Base-by-base conservation (phyloP, 2,329 filamentous ascomycete genomes). In the Phyllachora maydis region DNA sequence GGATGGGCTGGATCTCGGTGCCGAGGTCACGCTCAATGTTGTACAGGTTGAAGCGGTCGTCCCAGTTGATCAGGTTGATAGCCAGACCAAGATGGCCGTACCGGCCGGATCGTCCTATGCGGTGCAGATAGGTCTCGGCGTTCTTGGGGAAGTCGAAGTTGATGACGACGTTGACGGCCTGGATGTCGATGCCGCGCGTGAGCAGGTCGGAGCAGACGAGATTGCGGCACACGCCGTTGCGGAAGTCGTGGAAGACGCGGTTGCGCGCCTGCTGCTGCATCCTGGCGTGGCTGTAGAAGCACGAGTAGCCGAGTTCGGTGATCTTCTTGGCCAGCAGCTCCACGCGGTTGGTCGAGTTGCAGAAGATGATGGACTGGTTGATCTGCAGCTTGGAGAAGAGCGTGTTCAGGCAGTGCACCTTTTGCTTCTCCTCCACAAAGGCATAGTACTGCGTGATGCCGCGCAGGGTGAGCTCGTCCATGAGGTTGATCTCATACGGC, bases 141-240 rank as follows among this genome's bases (percentile, higher is more conserved):
- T 98, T 98, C 58, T 98, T 98, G 26, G 88, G 88, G 48, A 98
- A 98, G 43, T 98, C 88, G 42, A 98, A 98, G 57, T 98, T 98
- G 66, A 98, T 98, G 45, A 98, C 88, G 26, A 98, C 88, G 39
- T 98, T 98, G 42, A 98, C 88, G 25, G 88, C 88, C 51, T 98
- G 88, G 34, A 98, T 98, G 53, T 98, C 88, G 41, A 98, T 98
- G 69, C 88, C 88, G 52, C 88, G 83, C 32, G 88, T 98, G 33
- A 98, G 65, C 18, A 98, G 62, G 53, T 98, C 88, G 3, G 90
- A 98, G 53, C 88, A 98, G 32, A 98, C 88, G 18, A 98, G 68
- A 47, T 98, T 98, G 40, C 88, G 81, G 58, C 85, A 95, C 25
- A 92, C 83, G 28, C 88, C 88, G 40, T 93, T 93, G 36, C 88